phyloP scores from a whole-genome alignment of 2,329 filamentous ascomycete species.

The Ceratocystis huliohia region DNA sequence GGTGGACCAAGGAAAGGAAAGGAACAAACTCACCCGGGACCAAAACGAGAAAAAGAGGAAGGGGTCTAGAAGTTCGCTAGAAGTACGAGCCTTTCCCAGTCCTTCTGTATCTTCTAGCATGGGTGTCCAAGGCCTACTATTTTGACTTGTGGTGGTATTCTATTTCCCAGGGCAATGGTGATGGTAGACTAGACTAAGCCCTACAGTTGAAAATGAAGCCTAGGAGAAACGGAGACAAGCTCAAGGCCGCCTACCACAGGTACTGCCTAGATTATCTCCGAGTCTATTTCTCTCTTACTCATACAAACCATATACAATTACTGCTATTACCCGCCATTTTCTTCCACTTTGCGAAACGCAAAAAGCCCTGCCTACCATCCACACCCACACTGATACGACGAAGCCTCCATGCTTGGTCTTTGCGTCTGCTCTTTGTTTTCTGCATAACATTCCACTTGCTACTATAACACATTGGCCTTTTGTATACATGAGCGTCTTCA shows the following conservation, averaged over 20 bases:
- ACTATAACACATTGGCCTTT: neutral
- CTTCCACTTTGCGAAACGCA: no score
- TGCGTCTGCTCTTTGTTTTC: neutral
- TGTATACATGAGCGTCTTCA: neutral
- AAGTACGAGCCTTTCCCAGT: neutral
- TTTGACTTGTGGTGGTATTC: neutral
- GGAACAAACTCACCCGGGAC: neutral
- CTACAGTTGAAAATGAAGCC: neutral
- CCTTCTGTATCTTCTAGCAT: neutral
- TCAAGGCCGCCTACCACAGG: neutral
- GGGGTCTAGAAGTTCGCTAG: conserved; percentile 5
- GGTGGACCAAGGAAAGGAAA: neutral
- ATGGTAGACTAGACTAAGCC: neutral
- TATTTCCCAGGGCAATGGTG: neutral
- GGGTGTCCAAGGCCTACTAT: neutral
- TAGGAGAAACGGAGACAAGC: neutral
- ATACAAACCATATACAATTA: neutral
- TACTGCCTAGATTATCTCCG: neutral
- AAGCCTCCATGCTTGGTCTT: neutral
- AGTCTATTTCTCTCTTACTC: neutral
- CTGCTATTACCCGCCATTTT: neutral
- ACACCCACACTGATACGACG: neutral
- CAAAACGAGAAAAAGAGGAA: neutral
- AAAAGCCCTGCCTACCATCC: neutral
- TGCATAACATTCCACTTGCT: neutral